phyloP scores from a whole-genome alignment of 805 yeast genomes.

The Ogataea degrootiae region DNA sequence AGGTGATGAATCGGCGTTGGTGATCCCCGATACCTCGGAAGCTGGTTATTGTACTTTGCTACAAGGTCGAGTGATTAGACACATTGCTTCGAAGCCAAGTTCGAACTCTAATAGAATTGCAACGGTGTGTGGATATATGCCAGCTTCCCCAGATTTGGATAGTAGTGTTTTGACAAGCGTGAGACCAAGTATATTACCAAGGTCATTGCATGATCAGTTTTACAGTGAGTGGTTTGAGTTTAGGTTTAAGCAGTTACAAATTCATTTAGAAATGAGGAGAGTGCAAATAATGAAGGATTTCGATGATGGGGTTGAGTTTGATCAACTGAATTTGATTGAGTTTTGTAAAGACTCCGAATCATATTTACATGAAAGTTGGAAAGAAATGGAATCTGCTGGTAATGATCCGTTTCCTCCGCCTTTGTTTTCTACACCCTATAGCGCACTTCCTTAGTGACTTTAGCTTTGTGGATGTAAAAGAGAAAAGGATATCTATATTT shows the following conservation, averaged over 20 bases:
- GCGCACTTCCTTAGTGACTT: slow-evolving; percentile 6
- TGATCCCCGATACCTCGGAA: slow-evolving; percentile 29
- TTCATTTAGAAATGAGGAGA: slow-evolving; percentile 19
- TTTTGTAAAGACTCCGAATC: slow-evolving; percentile 25
- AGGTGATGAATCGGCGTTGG: slow-evolving; percentile 32
- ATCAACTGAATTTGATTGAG: slow-evolving; percentile 25
- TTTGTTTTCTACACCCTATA: slow-evolving; percentile 23
- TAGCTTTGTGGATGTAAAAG: background rate
- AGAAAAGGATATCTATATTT: background rate
- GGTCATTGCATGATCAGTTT: slow-evolving; percentile 21
- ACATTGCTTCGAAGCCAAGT: slow-evolving; percentile 44
- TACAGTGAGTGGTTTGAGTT: slow-evolving; percentile 18
- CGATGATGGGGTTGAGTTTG: slow-evolving; percentile 22
- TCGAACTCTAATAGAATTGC: slow-evolving; percentile 33
- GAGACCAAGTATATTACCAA: slow-evolving; percentile 31
- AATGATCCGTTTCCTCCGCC: slow-evolving; percentile 28
- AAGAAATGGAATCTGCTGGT: slow-evolving; percentile 31
- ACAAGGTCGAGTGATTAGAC: slow-evolving; percentile 44
- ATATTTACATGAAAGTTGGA: slow-evolving; percentile 26
- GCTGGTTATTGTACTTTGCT: slow-evolving; percentile 45
- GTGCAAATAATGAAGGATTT: slow-evolving; percentile 15
- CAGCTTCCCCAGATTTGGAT: slow-evolving; percentile 27
- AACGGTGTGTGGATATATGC: slow-evolving; percentile 29
- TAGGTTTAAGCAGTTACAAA: slow-evolving; percentile 26
- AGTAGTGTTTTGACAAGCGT: slow-evolving; percentile 31